Evolutionary conservation across 345 rosid genomes (phyloP), one percentile per base, ranked within the genome.

Genomic region (Aurinia saxatilis): DNA sequence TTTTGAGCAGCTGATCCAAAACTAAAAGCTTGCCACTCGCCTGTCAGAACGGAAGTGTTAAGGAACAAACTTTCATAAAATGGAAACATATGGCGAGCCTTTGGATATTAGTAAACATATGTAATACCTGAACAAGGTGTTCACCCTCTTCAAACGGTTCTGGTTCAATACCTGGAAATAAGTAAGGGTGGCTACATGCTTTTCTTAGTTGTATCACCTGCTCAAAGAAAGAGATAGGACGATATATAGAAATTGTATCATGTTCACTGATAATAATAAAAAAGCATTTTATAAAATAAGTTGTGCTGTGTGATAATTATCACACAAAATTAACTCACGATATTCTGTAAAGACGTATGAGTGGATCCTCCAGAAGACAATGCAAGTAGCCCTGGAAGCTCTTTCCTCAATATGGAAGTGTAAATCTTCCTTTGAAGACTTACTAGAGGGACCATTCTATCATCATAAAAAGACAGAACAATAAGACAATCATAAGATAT

Each of bases 71-170:
- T 18, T 45, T 14, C 14, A 7, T 27, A 12, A 15, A 49, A 30
- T 4, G 31, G 3, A 35, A 67, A 15, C 19, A 34, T 18, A 12
- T 12, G 15, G 49, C 16, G 12, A 53, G 42, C 35, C 37, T 16
- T 31, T 50, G 33, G 11, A 44, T 50, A 41, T 66, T 51, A 16
- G 55, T 25, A 31, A 40, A 29, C 29, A 30, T 63, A 13, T 64
- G 16, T 21, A 56, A 12, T 77, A 91, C 96, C 98, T 88, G 89
- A 71, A 82, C 82, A 33, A 91, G 85, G 75, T 91, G 98, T 78
- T 90, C 96, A 48, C 90, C 98, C 67, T 88, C 98, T 82, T 88
- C 83, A 55, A 73, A 91, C 50, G 98, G 98, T 73, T 88, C 96
- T 6, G 96, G 90, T 73, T 91, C 96, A 42, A 91, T 91, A 51